Conservation (phyloP, 2,329 filamentous ascomycete species). For the Colletotrichum sp. region DNA sequence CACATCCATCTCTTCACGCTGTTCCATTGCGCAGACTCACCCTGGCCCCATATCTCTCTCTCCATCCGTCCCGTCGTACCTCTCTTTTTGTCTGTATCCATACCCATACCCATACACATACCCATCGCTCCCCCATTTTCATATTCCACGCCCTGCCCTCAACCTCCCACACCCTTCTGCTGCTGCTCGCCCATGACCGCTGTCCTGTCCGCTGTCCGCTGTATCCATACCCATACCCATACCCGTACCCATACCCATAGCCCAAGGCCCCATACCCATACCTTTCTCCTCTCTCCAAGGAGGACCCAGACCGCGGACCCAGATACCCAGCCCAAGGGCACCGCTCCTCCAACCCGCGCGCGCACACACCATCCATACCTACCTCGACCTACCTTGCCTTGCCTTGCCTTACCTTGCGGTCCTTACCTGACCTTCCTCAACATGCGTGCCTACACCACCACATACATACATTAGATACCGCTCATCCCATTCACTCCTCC, state of each 20-base stretch:
- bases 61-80: not conserved
- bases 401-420: not conserved
- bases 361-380: not conserved
- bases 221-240: not conserved
- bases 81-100: not conserved
- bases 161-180: not conserved
- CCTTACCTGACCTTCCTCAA: not conserved
- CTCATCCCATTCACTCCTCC: constrained; percentile 19
- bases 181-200: not conserved
- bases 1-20: not conserved
- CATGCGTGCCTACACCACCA: constrained; percentile 6
- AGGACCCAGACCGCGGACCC: constrained; percentile 12
- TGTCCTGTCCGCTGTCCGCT: not conserved
- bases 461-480: constrained; percentile 22
- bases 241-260: not conserved
- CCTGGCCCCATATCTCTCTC: not conserved
- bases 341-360: not conserved
- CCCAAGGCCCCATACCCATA: not conserved
- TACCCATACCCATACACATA: not conserved
- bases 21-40: not conserved
- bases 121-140: constrained; percentile 6
- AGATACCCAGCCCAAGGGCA: constrained; percentile 18
- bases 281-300: constrained; percentile 5
- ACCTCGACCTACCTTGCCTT: not conserved
- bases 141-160: constrained; percentile 4